A percentile compares a stretch with the other conserved stretches of the same genome.
Conservation (phyloP, 2,329 filamentous ascomycete genomes). For the Pseudogymnoascus sp. region DNA sequence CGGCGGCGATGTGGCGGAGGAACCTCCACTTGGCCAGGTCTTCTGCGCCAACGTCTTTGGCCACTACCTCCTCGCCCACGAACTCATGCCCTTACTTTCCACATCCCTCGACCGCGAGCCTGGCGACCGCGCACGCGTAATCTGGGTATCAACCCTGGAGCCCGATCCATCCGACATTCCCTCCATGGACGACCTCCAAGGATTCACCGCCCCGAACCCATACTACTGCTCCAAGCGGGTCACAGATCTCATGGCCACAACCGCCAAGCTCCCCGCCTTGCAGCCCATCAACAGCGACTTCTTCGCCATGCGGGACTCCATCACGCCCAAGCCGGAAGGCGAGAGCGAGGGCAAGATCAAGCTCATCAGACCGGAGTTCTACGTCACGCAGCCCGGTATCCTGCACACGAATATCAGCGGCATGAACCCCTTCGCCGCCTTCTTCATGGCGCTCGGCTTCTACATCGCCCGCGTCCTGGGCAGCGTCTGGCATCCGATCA, state of each 20-base stretch:
- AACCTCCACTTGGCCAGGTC: conserved; percentile 64
- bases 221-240: conserved; percentile 87
- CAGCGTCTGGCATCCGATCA: conserved; percentile 78
- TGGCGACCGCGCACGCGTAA: conserved; percentile 50
- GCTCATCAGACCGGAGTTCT: conserved; percentile 52
- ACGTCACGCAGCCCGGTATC: conserved; percentile 79
- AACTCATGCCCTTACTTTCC: conserved; percentile 64
- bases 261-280: conserved; percentile 57
- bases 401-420: conserved; percentile 75
- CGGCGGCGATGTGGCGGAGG: conserved; percentile 24
- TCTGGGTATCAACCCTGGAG: conserved; percentile 85
- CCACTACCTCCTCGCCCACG: conserved; percentile 82
- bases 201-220: conserved; percentile 47
- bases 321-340: conserved; percentile 18
- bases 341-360: conserved; percentile 16
- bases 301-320: conserved; percentile 26
- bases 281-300: conserved; percentile 51
- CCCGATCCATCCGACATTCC: conserved; percentile 39
- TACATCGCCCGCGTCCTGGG: conserved; percentile 68
- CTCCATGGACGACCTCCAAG: conserved; percentile 69
- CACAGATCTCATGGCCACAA: conserved; percentile 75
- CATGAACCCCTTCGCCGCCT: conserved; percentile 60
- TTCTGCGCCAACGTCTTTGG: conserved; percentile 93
- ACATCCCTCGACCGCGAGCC: conserved; percentile 23
- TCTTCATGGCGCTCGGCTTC: conserved; percentile 59